Conservation (phyloP, 805 yeast genomes). For the Suhomyces sp. region DNA sequence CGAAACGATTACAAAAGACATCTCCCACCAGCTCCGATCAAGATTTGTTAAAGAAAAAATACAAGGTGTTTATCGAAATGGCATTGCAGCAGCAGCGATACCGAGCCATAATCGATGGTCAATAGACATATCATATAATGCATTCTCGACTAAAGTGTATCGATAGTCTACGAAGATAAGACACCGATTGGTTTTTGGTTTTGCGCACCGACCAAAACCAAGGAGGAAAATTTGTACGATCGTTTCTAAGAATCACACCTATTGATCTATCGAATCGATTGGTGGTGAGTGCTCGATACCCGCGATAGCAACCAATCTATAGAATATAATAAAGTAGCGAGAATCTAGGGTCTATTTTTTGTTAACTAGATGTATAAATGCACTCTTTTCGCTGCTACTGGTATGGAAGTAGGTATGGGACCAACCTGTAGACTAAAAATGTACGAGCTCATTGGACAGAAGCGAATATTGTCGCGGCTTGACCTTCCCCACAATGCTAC, state of each 20-base stretch:
- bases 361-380: no score
- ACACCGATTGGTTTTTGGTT: background rate
- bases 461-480: background rate
- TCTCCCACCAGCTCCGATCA: background rate
- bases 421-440: no score
- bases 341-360: no score
- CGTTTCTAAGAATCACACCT: background rate
- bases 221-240: background rate
- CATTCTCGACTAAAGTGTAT: no score
- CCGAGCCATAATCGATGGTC: constrained; percentile 14
- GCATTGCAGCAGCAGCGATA: constrained; percentile 32
- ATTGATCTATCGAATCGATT: background rate
- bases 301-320: no score
- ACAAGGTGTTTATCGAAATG: constrained; percentile 30
- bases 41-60: constrained; percentile 19
- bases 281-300: no score
- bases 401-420: no score
- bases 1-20: background rate
- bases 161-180: no score
- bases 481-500: background rate
- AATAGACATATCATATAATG: no score
- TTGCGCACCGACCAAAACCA: background rate
- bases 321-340: no score
- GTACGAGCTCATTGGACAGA: no score
- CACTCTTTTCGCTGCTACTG: no score